Base-by-base conservation (phyloP, 202 grass and related monocot genomes). In the Cymbopogon flexuosus region DNA sequence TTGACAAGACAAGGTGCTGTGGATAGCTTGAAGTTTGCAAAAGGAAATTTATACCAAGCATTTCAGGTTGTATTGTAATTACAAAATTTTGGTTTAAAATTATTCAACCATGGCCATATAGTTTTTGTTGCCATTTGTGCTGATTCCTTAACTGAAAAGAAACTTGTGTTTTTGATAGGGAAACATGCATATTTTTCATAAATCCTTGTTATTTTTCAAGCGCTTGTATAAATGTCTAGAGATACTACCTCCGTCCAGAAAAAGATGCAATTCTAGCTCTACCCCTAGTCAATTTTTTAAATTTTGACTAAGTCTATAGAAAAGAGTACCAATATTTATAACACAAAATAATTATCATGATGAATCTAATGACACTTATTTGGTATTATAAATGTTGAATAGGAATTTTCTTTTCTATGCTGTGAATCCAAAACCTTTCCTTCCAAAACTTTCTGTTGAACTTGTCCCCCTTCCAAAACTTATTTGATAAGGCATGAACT, bases 21-120 rank as follows among this genome's bases (percentile, higher is more conserved):
- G 76, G 92, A 99, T 81, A 99, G 96, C 80, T 93, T 99, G 80
- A 99, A 91, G 83, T 96, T 95, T 88, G 84, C 92, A 5, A 99
- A 99, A 91, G 96, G 96, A 57, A 89, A 99, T 91, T 70, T 99
- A 79, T 79, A 85, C 90, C 92, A 91, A 66, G 92, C 96, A 76
- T 95, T 99, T 91, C 92, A 99, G 96, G 96, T 96, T 85, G 43
- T 41, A 42, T 40, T 80, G 3, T 31, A 39, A 23, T 72, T 76
- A 30, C 75, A n/a, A 62, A 46, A 12, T 81, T 63, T 59, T 22
- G 40, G 61, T 82, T 51, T 58, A n/a, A 19, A 67, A 37, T 22
- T 62, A 73, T 54, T 78, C 15, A 40, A 12, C 52, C 40, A 63
- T 57, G 12, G 12, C 13, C 8, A 63, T 84, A 31, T 1, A 72